Evolutionary conservation across 352 stramenopile genomes (phyloP).

Genomic region (Elongisporangium prolatum): DNA sequence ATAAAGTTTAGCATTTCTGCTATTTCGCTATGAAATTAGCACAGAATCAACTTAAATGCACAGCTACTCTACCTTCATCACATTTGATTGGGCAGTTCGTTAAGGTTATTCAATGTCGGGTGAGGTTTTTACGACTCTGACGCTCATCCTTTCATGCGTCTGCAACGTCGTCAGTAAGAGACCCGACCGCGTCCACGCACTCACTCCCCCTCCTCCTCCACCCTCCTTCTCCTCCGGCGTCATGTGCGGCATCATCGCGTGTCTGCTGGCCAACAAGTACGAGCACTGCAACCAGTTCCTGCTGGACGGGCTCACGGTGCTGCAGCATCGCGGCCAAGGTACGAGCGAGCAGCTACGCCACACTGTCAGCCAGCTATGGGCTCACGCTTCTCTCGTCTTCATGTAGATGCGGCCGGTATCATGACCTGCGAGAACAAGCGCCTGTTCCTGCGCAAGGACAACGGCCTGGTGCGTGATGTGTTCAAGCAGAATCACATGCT

Average conservation of each 20-base stretch:
- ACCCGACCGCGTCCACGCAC: constrained; percentile 4
- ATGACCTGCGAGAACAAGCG: constrained; percentile 92
- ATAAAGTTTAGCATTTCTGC: background rate
- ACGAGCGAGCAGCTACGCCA: background rate
- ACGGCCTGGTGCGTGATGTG: constrained; percentile 97
- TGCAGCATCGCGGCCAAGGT: constrained; percentile 98
- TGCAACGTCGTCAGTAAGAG: constrained; percentile 3
- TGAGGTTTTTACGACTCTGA: constrained; percentile 18
- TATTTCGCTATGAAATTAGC: background rate
- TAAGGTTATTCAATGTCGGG: constrained; percentile 11
- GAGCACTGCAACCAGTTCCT: constrained; percentile 92
- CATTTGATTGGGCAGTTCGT: background rate
- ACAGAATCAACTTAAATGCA: background rate
- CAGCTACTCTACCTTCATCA: background rate
- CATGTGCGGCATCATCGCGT: constrained; percentile 98
- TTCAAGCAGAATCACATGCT: constrained; percentile 99
- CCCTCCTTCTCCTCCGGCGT: constrained; percentile 10
- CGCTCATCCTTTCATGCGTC: constrained; percentile 2
- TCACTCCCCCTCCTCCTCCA: constrained; percentile 1
- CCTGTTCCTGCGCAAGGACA: constrained; percentile 97
- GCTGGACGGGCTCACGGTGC: constrained; percentile 96
- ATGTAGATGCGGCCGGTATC: constrained; percentile 90
- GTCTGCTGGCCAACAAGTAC: constrained; percentile 95
- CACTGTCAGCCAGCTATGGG: background rate
- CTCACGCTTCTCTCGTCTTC: background rate